Evolutionary conservation across 495 filamentous ascomycete species (phyloP).

Genomic region (Usnea hakonensis): DNA sequence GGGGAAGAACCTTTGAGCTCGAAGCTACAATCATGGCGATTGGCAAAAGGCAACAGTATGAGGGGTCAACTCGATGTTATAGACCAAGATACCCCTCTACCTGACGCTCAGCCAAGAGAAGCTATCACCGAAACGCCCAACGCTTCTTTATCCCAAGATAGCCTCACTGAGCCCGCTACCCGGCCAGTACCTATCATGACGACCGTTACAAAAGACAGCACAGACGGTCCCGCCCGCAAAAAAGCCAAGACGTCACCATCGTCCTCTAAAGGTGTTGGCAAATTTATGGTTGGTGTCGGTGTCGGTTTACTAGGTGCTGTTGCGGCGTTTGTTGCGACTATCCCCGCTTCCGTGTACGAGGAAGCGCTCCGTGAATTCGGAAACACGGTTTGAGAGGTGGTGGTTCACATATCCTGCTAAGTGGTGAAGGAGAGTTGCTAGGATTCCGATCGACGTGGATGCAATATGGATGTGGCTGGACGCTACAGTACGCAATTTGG

Average conservation of each 20-base stretch:
- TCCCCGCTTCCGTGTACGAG: conserved; percentile 20
- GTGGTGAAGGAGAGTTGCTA: neutral
- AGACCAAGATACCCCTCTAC: conserved; percentile 7
- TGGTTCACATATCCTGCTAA: neutral
- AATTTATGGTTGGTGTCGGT: conserved; percentile 20
- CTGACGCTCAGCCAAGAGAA: conserved; percentile 14
- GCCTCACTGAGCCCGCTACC: neutral
- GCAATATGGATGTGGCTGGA: neutral
- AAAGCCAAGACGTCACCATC: conserved; percentile 15
- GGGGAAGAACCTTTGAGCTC: neutral
- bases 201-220: neutral
- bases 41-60: neutral
- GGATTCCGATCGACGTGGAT: neutral
- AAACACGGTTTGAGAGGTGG: neutral
- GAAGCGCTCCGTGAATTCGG: conserved; percentile 23
- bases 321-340: conserved; percentile 21
- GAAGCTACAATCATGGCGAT: neutral
- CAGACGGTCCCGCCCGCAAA: conserved; percentile 19
- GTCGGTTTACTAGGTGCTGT: conserved; percentile 21
- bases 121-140: neutral
- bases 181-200: neutral
- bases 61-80: neutral
- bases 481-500: neutral
- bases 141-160: conserved; percentile 5
- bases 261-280: conserved; percentile 16